Conservation (phyloP, 768 basidiomycete species). For the Hericium erinaceus region DNA sequence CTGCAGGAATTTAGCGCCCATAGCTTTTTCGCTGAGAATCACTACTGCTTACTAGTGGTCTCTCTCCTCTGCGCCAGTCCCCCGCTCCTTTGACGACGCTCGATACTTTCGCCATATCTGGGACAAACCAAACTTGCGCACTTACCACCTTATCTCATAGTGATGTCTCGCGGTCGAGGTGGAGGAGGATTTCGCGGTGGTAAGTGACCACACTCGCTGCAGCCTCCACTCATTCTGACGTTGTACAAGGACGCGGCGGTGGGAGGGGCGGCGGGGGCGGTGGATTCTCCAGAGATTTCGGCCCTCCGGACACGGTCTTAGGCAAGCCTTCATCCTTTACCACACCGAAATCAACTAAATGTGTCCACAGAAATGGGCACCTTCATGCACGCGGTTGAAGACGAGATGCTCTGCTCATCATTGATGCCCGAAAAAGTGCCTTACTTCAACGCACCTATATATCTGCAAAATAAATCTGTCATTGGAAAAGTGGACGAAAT, state of each 20-base stretch:
- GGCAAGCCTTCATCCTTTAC: conserved; percentile 34
- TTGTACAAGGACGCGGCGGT: too few species aligned
- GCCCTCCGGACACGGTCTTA: conserved; percentile 73
- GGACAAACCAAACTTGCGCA: too few species aligned
- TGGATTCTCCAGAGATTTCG: conserved; percentile 58
- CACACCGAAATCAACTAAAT: conserved; percentile 4
- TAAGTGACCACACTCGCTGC: conserved; percentile 10
- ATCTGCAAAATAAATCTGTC: conserved; percentile 89
- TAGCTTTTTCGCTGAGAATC: too few species aligned
- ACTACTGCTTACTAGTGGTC: too few species aligned
- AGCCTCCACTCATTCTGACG: too few species aligned
- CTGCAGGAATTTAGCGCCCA: too few species aligned
- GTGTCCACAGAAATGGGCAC: conserved; percentile 71
- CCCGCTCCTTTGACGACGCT: too few species aligned
- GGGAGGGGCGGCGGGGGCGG: conserved; percentile 56
- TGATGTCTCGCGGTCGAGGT: conserved; percentile 43
- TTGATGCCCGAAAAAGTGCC: conserved; percentile 85
- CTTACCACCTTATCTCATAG: too few species aligned
- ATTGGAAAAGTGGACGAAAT: conserved; percentile 99
- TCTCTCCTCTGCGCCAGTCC: too few species aligned
- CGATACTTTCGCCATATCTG: too few species aligned
- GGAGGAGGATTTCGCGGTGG: conserved; percentile 40
- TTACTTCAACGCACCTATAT: conserved; percentile 98
- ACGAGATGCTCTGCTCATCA: conserved; percentile 94
- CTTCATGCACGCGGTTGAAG: conserved; percentile 93